Evolutionary conservation across 2,329 filamentous ascomycete genomes (phyloP).

Genomic region (Penicillium sp.): DNA sequence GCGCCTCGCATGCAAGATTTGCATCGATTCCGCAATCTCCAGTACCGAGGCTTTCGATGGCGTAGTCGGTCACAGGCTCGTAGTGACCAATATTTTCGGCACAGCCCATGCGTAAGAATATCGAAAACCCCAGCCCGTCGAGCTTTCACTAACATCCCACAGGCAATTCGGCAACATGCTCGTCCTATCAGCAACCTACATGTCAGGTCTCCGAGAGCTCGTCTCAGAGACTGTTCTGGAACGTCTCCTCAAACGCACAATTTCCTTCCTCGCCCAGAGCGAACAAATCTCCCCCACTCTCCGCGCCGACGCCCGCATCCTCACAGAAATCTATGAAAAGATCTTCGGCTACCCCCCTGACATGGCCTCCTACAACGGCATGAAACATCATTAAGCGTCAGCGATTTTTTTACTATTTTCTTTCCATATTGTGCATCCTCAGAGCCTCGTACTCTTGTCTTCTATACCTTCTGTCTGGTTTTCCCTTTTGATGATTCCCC

Average conservation of each 20-base stretch:
- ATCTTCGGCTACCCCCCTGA: constrained; percentile 41
- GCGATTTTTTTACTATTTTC: neutral
- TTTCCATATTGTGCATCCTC: constrained; percentile 4
- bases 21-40: constrained; percentile 2
- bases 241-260: constrained; percentile 70
- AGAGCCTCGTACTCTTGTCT: neutral
- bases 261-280: constrained; percentile 71
- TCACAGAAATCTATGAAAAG: constrained; percentile 55
- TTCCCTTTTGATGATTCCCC: constrained; percentile 5
- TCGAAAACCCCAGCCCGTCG: neutral
- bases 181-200: constrained; percentile 80
- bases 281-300: constrained; percentile 75
- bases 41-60: constrained; percentile 10
- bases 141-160: constrained; percentile 24
- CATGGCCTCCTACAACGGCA: neutral
- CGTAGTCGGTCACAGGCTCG: constrained; percentile 4
- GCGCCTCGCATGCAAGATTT: constrained; percentile 1
- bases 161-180: constrained; percentile 97
- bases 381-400: constrained; percentile 2
- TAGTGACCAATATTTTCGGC: constrained; percentile 11
- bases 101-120: constrained; percentile 10
- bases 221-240: constrained; percentile 61
- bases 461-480: constrained; percentile 8
- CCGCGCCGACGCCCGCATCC: constrained; percentile 71
- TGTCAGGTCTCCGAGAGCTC: constrained; percentile 63